phyloP scores from a whole-genome alignment of 805 yeast genomes.

The Barnettozyma populi region DNA sequence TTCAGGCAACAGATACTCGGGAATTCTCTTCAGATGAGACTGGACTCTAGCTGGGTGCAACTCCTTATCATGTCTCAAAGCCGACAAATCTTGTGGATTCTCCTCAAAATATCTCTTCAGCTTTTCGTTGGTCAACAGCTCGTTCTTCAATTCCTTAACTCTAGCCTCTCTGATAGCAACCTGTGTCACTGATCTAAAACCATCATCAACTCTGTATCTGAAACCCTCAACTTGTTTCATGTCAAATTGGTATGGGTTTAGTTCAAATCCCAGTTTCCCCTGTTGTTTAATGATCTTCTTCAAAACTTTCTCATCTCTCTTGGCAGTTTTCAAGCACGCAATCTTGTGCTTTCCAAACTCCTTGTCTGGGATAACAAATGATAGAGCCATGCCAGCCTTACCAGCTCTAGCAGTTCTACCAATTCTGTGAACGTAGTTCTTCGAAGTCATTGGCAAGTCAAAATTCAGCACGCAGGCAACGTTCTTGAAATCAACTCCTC shows the following conservation, averaged over 20 bases:
- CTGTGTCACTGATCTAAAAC: constrained; percentile 89
- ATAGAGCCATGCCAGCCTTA: constrained; percentile 87
- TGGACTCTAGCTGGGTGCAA: constrained; percentile 79
- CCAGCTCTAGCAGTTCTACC: constrained; percentile 99
- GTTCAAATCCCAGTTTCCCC: constrained; percentile 60
- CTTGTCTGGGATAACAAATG: constrained; percentile 80
- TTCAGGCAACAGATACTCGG: constrained; percentile 84
- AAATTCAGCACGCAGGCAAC: constrained; percentile 96
- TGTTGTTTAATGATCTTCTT: constrained; percentile 74
- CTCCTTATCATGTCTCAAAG: constrained; percentile 88
- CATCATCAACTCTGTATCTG: constrained; percentile 95
- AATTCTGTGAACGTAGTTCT: constrained; percentile 85
- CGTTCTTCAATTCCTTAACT: constrained; percentile 80
- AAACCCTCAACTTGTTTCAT: constrained; percentile 90
- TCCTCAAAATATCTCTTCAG: constrained; percentile 94
- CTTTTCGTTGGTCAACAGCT: constrained; percentile 81
- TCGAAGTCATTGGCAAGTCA: constrained; percentile 86
- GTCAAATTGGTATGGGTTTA: constrained; percentile 87
- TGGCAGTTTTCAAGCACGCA: constrained; percentile 64
- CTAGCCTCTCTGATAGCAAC: constrained; percentile 91
- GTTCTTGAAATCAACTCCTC: constrained; percentile 95
- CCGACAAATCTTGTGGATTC: constrained; percentile 88
- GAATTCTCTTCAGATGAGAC: constrained; percentile 83
- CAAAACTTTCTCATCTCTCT: constrained; percentile 82
- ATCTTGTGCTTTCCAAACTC: constrained; percentile 87